Evolutionary conservation across 768 basidiomycete genomes (phyloP).

Genomic region (Boletus subparvulus): DNA sequence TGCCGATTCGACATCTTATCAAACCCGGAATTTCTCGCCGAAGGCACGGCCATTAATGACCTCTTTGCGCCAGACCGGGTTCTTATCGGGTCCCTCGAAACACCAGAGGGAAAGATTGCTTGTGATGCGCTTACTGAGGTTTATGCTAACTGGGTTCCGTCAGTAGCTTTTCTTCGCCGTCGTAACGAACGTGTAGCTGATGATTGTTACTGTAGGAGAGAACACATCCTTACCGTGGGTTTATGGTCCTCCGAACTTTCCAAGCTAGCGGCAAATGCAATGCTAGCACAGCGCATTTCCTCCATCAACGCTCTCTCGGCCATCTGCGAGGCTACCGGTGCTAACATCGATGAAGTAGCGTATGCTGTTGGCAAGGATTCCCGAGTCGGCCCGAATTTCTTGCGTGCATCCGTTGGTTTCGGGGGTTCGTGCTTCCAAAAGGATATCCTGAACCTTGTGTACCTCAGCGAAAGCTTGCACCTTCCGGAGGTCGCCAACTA

Average conservation of each 20-base stretch:
- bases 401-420: conserved; percentile 94
- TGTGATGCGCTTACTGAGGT: conserved; percentile 74
- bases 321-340: conserved; percentile 98
- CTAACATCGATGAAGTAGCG: conserved; percentile 97
- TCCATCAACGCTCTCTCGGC: conserved; percentile 97
- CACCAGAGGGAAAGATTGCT: conserved; percentile 79
- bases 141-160: conserved; percentile 97
- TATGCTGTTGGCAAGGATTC: conserved; percentile 91
- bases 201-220: conserved; percentile 41
- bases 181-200: neutral
- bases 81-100: conserved; percentile 93
- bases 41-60: conserved; percentile 94
- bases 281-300: conserved; percentile 99
- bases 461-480: conserved; percentile 91
- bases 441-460: conserved; percentile 98
- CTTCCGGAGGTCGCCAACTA: conserved; percentile 96
- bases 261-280: conserved; percentile 98
- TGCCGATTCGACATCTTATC: conserved; percentile 97
- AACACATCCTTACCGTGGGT: conserved; percentile 89
- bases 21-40: conserved; percentile 98
- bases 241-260: conserved; percentile 98
- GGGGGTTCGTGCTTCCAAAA: conserved; percentile 99
- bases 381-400: conserved; percentile 92
- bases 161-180: conserved; percentile 35
- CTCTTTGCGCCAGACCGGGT: conserved; percentile 91